Base-by-base conservation (phyloP, 1,284 basidiomycete genomes). In the Ustilago loliicola region DNA sequence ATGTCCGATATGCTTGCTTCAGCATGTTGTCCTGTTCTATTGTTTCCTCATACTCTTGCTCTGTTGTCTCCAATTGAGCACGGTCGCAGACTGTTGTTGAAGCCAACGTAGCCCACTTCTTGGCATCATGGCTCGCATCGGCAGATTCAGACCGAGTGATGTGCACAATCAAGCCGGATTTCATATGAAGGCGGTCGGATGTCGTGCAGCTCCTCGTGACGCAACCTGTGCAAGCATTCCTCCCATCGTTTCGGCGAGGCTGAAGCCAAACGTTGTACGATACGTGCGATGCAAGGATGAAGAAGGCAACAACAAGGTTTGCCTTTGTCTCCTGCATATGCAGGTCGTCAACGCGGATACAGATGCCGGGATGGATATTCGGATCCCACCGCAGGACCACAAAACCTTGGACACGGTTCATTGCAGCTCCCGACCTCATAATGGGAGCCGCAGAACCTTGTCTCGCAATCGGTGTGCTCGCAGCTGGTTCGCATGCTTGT, bases 231-330 rank as follows among this genome's bases (percentile, higher is more conserved):
- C 29, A 45, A 3, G 25, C 13, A 21, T 50, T 7, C 30, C 15
- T 53, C 21, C 15, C 27, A 13, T 8, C 19, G 21, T 51, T 40
- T 53, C 25, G 21, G 30, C 9, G 21, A 30, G 21, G 19, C 13
- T 38, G 38, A 55, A 45, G 40, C 48, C 45, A 60, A 63, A 19
- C 29, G 56, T 17, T 36, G 5, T 54, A 25, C 13, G 52, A 34
- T 32, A 27, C 57, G 53, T 56, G 17, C 45, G 64, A 63, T 66
- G 65, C 21, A 47, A 45, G 36, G n/a, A 34, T 50, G 48, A n/a
- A 4, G 25, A 27, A 50, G 48, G 48, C 61, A 64, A 73, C 61
- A 61, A 61, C 66, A 73, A 68, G 61, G 71, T 68, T 73, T 67
- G 40, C 15, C 47, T 52, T 63, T 53, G 47, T 23, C 34, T 53